Conservation (phyloP, 495 filamentous ascomycete genomes). For the Cenococcum geophilum region DNA sequence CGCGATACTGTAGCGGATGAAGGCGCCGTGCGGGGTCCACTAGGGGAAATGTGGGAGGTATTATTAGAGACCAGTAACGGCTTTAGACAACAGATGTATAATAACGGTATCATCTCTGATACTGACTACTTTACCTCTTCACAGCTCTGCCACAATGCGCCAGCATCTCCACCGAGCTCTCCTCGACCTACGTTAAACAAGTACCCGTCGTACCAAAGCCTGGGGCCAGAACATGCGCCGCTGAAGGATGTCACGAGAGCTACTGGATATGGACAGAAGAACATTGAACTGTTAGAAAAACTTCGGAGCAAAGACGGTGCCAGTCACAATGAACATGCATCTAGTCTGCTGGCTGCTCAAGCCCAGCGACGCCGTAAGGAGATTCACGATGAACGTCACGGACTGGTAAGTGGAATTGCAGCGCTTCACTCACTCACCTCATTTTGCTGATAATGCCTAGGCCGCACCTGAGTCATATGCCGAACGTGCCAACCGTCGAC, state of each 20-base stretch:
- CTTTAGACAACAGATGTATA: not conserved
- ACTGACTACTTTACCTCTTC: too few relatives aligned
- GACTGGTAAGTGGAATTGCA: not conserved
- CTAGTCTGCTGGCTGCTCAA: not conserved
- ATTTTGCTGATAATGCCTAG: not conserved
- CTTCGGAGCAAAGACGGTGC: not conserved
- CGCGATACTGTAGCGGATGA: not conserved
- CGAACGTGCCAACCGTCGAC: not conserved
- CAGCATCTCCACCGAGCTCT: not conserved
- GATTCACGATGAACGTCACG: not conserved
- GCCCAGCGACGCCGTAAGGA: not conserved
- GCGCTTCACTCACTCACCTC: not conserved
- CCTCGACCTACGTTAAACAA: not conserved
- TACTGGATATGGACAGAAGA: slow-evolving; percentile 1
- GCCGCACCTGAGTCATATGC: not conserved
- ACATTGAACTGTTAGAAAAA: slow-evolving; percentile 1
- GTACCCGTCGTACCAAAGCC: not conserved
- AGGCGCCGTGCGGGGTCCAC: not conserved
- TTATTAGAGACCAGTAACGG: not conserved
- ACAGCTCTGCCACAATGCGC: not conserved
- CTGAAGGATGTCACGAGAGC: not conserved
- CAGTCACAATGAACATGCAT: not conserved
- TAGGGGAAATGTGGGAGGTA: not conserved
- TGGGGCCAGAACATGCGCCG: slow-evolving; percentile 5
- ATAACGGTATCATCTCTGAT: too few relatives aligned